Evolutionary conservation across 176 grass and related monocot genomes (phyloP).

Genomic region (Alloteropsis semialata): DNA sequence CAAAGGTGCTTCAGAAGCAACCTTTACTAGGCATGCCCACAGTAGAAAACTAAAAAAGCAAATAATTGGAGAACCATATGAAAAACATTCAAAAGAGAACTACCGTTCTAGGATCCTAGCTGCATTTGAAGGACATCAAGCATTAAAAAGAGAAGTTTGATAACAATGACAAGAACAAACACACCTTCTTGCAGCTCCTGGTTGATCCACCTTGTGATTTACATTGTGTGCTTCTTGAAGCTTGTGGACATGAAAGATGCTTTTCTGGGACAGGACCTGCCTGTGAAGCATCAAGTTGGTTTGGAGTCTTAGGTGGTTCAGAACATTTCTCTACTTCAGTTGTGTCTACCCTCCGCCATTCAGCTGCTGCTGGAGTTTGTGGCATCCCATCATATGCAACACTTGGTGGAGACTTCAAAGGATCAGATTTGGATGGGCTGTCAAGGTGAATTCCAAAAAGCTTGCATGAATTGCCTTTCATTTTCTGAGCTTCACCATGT

Average conservation of each 20-base stretch:
- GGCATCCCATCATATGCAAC: slow-evolving; percentile 26
- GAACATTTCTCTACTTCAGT: slow-evolving; percentile 38
- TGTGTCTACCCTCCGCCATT: slow-evolving; percentile 16
- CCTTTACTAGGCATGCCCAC: neutral
- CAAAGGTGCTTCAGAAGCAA: neutral
- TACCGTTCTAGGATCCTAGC: neutral
- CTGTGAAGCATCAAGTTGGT: slow-evolving; percentile 25
- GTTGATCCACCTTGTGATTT: slow-evolving; percentile 59
- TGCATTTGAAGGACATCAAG: neutral
- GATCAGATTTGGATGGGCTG: slow-evolving; percentile 35
- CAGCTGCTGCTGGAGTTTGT: slow-evolving; percentile 18
- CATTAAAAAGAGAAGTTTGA: neutral
- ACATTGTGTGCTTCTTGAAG: slow-evolving; percentile 44
- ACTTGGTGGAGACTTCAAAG: slow-evolving; percentile 38
- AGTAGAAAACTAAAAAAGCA: neutral
- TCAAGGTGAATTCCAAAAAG: slow-evolving; percentile 75
- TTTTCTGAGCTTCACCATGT: slow-evolving; percentile 49
- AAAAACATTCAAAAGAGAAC: neutral
- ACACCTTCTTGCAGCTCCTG: slow-evolving; percentile 93
- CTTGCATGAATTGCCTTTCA: slow-evolving; percentile 52
- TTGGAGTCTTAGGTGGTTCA: slow-evolving; percentile 35
- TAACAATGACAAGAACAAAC: slow-evolving; percentile 19
- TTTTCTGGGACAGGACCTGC: slow-evolving; percentile 36
- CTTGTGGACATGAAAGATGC: slow-evolving; percentile 25
- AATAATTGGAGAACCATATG: neutral